Base-by-base conservation (phyloP, 2,329 filamentous ascomycete species). In the Phialemonium atrogriseum region DNA sequence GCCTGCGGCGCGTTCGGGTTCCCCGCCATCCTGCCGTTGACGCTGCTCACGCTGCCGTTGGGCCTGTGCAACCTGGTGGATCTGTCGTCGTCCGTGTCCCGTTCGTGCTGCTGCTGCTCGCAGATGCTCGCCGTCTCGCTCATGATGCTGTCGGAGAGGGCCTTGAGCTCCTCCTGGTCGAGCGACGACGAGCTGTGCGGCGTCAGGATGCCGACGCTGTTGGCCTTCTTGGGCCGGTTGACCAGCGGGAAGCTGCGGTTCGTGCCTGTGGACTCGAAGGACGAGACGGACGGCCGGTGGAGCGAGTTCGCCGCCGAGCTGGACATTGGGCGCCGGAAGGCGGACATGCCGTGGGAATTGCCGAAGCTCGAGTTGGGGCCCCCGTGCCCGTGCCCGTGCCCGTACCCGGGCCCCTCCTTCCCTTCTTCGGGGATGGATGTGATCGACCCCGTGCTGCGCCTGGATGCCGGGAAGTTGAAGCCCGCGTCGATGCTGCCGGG, bases 181-280 rank as follows among this genome's bases (percentile, higher is more conserved):
- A 66, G 67, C 2, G 70, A 71, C 4, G 57, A 62, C 7, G 52
- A 43, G 13, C 54, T 57, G 3, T 30, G 28, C 5, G 67, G 65
- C 3, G 65, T 72, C 22, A 66, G 43, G 10, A 70, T 52, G 5
- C 65, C 67, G 22, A 42, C 47, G 19, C 56, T 62, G 30, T 58
- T 62, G 10, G 43, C 32, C 7, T 58, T 48, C 39, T 61, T 68
- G 11, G 62, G 46, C 43, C 63, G 72, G 43, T 68, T 71, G 24
- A 78, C 64, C 5, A 80, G 58, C 1, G 75, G 75, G 40, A 80
- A 80, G 47, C 72, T 79, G 42, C 76, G 62, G 30, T 66, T 71
- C 2, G 75, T 78, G 11, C 71, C 71, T 1, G 60, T 64, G 0
- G 73, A 79, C 27, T 70, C 68, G 36, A 75, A 62, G 0, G 72